Conservation (phyloP, 2,329 filamentous ascomycete genomes). For the Fusarium pilosicola region DNA sequence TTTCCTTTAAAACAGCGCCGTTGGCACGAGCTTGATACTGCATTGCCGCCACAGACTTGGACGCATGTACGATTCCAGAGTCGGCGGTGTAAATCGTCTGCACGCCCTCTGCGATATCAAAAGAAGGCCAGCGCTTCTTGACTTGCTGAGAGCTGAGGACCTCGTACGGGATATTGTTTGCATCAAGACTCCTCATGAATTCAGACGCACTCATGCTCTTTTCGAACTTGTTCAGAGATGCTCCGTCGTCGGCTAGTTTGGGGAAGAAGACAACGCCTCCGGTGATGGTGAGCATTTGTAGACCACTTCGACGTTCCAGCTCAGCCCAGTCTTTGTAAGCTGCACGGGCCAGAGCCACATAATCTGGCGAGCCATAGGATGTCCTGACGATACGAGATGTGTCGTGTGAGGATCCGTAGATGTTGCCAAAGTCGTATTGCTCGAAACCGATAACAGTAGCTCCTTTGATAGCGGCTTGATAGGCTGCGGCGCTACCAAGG, state of each 20-base stretch:
- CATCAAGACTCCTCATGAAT: constrained; percentile 13
- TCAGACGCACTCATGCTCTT: constrained; percentile 16
- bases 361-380: constrained; percentile 36
- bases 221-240: background rate
- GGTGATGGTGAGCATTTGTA: constrained; percentile 35
- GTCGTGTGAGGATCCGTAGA: constrained; percentile 41
- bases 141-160: constrained; percentile 26
- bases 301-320: constrained; percentile 30
- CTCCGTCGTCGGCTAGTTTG: background rate
- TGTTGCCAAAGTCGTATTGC: constrained; percentile 41
- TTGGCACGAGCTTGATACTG: constrained; percentile 21
- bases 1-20: constrained; percentile 22
- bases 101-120: constrained; percentile 17
- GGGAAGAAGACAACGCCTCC: constrained; percentile 41
- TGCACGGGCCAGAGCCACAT: constrained; percentile 35
- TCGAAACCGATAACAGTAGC: constrained; percentile 39
- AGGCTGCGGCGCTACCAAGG: constrained; percentile 11
- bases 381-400: constrained; percentile 41
- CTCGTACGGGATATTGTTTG: constrained; percentile 32
- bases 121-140: constrained; percentile 36
- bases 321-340: constrained; percentile 41
- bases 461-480: constrained; percentile 30
- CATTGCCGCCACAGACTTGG: constrained; percentile 25
- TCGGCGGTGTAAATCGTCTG: constrained; percentile 39
- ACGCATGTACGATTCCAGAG: constrained; percentile 36